Evolutionary conservation across 176 grass and related monocot genomes (phyloP), one percentile per base, ranked within the genome.

Genomic region (Bothriochloa decipiens): DNA sequence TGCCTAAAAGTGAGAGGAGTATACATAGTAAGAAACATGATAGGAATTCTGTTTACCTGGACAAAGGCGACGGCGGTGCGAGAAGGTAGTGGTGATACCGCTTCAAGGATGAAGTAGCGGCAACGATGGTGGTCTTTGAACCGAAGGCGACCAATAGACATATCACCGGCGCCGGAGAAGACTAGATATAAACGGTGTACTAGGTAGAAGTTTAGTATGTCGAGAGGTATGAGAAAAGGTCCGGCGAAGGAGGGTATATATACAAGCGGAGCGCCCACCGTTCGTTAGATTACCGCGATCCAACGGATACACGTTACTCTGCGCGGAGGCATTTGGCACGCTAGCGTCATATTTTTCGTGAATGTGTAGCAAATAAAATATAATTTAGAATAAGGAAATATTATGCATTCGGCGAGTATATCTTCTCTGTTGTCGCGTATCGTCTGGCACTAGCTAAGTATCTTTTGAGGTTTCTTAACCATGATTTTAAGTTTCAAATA

Each of bases 231-330:
- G 3, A 53, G 88, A 78, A 4, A 45, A 77, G 11, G 22, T 0
- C 37, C 6, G 1, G 1, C 22, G 13, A 32, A 65, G 9, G 9
- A 9, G 1, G 46, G 36, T 72, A 82, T 67, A 78, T 78, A 72
- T 78, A 72, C 0, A 11, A 0, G 15, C 2, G 5, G 8, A 17
- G 10, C 4, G 0, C 2, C 0, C 1, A 7, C 22, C 0, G 10
- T 0, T 1, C 1, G 0, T 37, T 45, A 0, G 53, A 86, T 28
- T 28, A 15, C 0, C 3, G 3, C 0, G 15, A 72, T 89, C 72
- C 4, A 17, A 65, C 7, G 22, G 15, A 26, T 47, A 3, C 2
- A 0, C 3, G 3, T 23, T 77, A 10, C 37, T 14, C 1, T 0
- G 3, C 45, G 12, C 45, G 13, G 16, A 4, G 40, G 8, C 49